These are phyloP conservation scores for Silene vulgaris DNA, from an alignment of 179 eudicot species.

Conservation along the genomic window DNA sequence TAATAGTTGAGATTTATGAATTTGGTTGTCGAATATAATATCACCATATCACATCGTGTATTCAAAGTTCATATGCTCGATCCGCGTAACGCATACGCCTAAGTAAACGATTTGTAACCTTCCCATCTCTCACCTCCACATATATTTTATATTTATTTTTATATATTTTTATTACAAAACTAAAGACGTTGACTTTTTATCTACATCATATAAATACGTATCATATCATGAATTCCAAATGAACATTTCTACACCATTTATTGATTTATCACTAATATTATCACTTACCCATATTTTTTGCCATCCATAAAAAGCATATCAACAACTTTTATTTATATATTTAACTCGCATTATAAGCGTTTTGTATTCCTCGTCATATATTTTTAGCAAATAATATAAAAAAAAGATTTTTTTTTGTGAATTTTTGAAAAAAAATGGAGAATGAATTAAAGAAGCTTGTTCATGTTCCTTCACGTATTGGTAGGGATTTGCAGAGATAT, in stretches of 20 bases:
- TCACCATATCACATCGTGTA: no score
- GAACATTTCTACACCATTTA: background rate
- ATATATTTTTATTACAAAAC: background rate
- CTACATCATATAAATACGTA: background rate
- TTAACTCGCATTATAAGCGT: background rate
- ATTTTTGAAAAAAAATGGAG: background rate
- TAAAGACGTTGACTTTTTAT: background rate
- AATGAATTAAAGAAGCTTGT: background rate
- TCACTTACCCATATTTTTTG: background rate
- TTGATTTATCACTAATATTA: background rate
- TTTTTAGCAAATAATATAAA: background rate
- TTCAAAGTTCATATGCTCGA: background rate
- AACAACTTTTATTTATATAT: no score
- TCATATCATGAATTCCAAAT: background rate
- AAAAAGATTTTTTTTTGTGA: background rate
- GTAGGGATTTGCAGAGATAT: background rate
- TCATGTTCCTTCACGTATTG: constrained; percentile 13
- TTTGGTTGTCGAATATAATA: no score
- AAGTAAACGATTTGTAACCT: background rate
- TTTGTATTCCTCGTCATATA: background rate
- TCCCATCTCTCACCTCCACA: background rate
- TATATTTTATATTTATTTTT: no score
- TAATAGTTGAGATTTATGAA: no score
- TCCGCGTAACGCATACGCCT: constrained; percentile 2
- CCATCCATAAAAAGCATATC: background rate